These are phyloP conservation scores for Magnaporthiopsis incrustans DNA, from an alignment of 2,329 filamentous ascomycete species.

Conservation along the genomic window DNA sequence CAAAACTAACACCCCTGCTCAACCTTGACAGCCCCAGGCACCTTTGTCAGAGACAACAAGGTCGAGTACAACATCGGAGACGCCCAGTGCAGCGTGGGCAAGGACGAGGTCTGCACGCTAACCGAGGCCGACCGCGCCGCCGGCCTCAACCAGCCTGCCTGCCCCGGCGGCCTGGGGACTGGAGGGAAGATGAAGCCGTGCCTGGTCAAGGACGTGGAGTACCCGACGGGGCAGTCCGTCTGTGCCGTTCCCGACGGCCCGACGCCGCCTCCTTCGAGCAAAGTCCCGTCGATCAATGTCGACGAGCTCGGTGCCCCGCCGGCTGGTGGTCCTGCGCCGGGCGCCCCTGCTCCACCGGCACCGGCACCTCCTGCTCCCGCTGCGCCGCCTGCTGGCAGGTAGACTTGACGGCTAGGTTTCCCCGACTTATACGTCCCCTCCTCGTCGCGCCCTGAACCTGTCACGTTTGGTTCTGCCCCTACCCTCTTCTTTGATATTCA, in stretches of 20 bases:
- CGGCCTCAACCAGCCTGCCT: conserved; percentile 35
- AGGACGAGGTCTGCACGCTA: conserved; percentile 37
- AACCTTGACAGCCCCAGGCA: conserved; percentile 18
- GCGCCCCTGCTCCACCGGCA: no score
- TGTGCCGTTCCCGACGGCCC: not conserved
- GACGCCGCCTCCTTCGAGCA: no score
- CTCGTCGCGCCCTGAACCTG: no score
- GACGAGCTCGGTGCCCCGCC: no score
- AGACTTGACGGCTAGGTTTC: not conserved
- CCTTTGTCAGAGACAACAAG: conserved; percentile 40
- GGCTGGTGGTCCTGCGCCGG: not conserved
- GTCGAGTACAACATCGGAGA: conserved; percentile 44
- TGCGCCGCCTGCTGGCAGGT: not conserved
- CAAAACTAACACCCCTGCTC: conserved; percentile 6
- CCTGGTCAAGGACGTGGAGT: conserved; percentile 39
- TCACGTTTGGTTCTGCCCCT: no score
- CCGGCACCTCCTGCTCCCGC: no score
- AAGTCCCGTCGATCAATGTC: no score
- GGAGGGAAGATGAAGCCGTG: conserved; percentile 24
- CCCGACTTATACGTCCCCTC: no score
- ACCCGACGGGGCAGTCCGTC: conserved; percentile 34
- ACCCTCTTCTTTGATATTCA: no score
- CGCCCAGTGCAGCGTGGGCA: conserved; percentile 35
- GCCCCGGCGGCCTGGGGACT: conserved; percentile 32
- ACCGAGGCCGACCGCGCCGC: conserved; percentile 25